Evolutionary conservation across 1,284 basidiomycete species (phyloP), one percentile per base, ranked within the genome.

Genomic region (Ustilago xerochloae): DNA sequence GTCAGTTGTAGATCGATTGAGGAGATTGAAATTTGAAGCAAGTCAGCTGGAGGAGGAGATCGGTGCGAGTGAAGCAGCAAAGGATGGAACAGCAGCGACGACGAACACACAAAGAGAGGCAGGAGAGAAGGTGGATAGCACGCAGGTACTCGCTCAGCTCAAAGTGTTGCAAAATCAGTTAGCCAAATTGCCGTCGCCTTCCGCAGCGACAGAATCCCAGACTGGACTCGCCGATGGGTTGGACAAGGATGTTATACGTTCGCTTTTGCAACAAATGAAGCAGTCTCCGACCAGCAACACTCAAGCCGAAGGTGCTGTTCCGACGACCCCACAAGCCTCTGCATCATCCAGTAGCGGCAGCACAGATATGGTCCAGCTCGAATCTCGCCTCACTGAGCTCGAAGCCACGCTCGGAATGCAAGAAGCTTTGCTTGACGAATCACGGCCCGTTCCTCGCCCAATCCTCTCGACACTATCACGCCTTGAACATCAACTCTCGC

Each of bases 401-500:
- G 80, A 80, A 62, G 45, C 58, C 5, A 57, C 60, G 4, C 43
- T 78, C 9, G 81, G 81, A 26, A 28, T 74, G 5, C 59, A 68
- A 28, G 49, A 75, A 28, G 69, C 63, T 9, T 35, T 72, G 1
- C 36, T 72, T 20, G 77, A 79, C 59, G 77, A 78, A 41, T 66
- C 65, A 15, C 54, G 45, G 45, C 71, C 81, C 2, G 86, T 93
- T 12, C 90, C 92, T 0, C 88, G 91, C 1, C 94, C 96, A 0
- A 87, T 98, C 15, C 86, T 97, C 1, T 90, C 92, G 0, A 89
- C 93, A 43, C 87, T 98, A 41, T 89, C 89, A 16, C 90, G 93
- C 29, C 89, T 97, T 36, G 93, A 93, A 81, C 90, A 90, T 28
- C 92, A 94, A 85, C 87, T 98, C 29, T 90, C 90, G 2, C 87